Conservation (phyloP, 768 basidiomycete species). For the Tulasnella sp. region DNA sequence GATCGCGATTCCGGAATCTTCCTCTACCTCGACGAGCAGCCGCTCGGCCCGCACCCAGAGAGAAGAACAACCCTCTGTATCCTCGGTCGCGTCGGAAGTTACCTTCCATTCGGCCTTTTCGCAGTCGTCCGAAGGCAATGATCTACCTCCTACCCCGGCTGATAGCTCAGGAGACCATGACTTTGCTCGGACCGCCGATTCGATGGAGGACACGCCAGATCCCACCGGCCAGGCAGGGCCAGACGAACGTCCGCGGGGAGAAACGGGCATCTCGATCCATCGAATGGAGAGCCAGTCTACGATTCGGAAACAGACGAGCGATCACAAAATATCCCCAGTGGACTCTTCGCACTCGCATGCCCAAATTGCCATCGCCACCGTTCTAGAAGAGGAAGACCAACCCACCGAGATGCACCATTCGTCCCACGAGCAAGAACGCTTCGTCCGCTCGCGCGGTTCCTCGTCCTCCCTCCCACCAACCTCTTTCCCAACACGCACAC, state of each 20-base stretch:
- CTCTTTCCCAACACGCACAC: constrained; percentile 65
- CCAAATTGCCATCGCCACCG: constrained; percentile 5
- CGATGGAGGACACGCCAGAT: not conserved
- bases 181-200: constrained; percentile 3
- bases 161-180: constrained; percentile 20
- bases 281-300: constrained; percentile 26
- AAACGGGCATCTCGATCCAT: constrained; percentile 17
- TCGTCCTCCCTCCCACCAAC: constrained; percentile 34
- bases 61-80: constrained; percentile 16
- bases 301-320: constrained; percentile 18
- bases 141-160: constrained; percentile 23
- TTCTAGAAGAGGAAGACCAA: constrained; percentile 11
- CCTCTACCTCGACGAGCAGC: not conserved
- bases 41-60: constrained; percentile 6
- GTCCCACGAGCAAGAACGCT: not conserved
- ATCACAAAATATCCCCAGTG: constrained; percentile 6
- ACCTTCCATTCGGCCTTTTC: constrained; percentile 18
- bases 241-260: not conserved
- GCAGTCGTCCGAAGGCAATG: constrained; percentile 16
- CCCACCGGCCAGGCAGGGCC: not conserved
- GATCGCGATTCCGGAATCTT: not conserved
- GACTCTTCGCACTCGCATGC: constrained; percentile 1
- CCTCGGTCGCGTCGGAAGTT: constrained; percentile 13
- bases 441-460: constrained; percentile 2
- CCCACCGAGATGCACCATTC: not conserved